Conservation (phyloP, 305 asterid species). For the Striga hermonthica region DNA sequence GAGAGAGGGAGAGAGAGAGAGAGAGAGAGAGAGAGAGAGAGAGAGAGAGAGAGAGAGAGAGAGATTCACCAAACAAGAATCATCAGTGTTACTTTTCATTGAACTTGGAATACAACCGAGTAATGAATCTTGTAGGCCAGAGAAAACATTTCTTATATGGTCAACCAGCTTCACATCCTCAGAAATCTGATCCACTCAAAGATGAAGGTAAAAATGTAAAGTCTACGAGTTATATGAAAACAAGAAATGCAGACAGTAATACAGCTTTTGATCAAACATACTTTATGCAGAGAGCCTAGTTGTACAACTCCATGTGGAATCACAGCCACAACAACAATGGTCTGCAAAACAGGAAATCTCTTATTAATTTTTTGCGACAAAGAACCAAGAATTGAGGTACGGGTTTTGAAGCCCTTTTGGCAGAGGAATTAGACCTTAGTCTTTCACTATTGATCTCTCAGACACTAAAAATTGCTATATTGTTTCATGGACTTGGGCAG, state of each 20-base stretch:
- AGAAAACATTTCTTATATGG: constrained; percentile 55
- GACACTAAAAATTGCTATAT: no score
- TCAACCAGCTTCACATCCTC: constrained; percentile 73
- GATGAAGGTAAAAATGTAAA: constrained; percentile 29
- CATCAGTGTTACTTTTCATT: constrained; percentile 41
- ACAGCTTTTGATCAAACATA: constrained; percentile 35
- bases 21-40: no score
- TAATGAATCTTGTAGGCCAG: constrained; percentile 47
- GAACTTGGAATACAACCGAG: constrained; percentile 42
- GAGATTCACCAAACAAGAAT: constrained; percentile 57
- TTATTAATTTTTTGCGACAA: constrained; percentile 17
- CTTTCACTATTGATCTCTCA: no score
- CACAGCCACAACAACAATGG: constrained; percentile 81
- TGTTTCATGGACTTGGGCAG: no score
- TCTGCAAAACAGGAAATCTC: constrained; percentile 48
- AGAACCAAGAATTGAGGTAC: constrained; percentile 22
- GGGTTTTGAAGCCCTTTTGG: constrained; percentile 19
- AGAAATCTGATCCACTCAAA: constrained; percentile 54
- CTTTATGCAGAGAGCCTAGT: constrained; percentile 76
- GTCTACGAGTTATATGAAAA: neutral
- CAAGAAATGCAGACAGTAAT: constrained; percentile 21
- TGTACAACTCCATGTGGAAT: constrained; percentile 87
- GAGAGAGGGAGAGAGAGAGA: no score
- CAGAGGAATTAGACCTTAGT: no score
- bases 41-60: constrained; percentile 30